Percentiles rank a stretch among this genome's conserved stretches.
Evolutionary conservation across 73 alveolate species (phyloP).

Genomic region (Tetrahymena elliotti): DNA sequence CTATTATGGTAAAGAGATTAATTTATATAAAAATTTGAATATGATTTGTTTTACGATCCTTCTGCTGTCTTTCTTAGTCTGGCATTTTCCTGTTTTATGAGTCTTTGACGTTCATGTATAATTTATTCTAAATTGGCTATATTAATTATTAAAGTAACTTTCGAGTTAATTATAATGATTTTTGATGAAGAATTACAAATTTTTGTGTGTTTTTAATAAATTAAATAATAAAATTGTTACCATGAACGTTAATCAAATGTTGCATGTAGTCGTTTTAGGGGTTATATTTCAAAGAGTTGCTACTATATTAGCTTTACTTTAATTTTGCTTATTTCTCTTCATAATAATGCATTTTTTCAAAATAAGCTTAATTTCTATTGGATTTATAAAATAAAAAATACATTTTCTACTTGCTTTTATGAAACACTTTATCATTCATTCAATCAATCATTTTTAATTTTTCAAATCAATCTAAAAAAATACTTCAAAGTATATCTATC

Average conservation of each 20-base stretch:
- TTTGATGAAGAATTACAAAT: neutral
- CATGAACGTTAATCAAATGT: neutral
- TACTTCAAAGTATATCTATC: neutral
- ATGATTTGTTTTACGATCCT: neutral
- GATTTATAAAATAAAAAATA: neutral
- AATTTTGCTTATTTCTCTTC: neutral
- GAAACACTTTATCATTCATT: neutral
- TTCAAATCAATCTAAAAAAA: neutral
- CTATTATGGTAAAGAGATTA: neutral
- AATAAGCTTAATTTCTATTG: neutral
- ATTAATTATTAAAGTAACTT: neutral
- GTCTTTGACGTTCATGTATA: neutral
- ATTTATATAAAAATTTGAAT: neutral
- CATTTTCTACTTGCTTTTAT: too few species aligned
- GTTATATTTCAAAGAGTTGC: neutral
- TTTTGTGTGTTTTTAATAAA: neutral
- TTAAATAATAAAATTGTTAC: neutral
- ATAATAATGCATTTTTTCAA: neutral
- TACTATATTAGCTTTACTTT: neutral
- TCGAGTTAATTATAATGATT: neutral
- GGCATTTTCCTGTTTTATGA: neutral
- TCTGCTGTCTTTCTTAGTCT: neutral
- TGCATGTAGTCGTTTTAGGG: neutral
- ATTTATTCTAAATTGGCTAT: neutral
- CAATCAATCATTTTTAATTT: neutral